Base-by-base conservation (phyloP, 2,329 filamentous ascomycete species). In the Grosmannia serpens region DNA sequence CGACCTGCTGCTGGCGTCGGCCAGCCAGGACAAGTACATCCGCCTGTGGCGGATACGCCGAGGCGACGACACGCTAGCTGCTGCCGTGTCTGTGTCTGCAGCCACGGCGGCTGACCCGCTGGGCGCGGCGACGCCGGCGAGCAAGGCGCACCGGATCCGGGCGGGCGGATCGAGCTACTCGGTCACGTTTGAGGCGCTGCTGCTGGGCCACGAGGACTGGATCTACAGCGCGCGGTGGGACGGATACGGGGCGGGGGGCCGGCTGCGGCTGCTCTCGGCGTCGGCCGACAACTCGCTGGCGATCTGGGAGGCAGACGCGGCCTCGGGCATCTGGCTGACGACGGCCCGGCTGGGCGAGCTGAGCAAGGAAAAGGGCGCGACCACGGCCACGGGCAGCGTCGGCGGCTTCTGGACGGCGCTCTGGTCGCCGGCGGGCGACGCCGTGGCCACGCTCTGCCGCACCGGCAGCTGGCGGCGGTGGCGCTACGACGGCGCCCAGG, bases 181-280 rank as follows among this genome's bases (percentile, higher is more conserved):
- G 8, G 78, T 96, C 58, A 95, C 91, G 0, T 97, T 99, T 64
- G 94, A 99, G 70, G 94, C 94, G 1, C 77, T 99, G 3, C 80
- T 99, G 7, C 81, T 99, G 3, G 94, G 94, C 10, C 94, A 99
- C 68, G 94, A 99, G 69, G 94, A 99, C 67, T 99, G 94, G 94
- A 92, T 99, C 59, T 97, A 96, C 71, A 95, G 88, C 58, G 86
- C 89, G 2, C 77, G 79, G 58, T 96, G 91, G 91, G 80, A 81
- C 49, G 3, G 50, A 8, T 1, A n/a, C 22, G 22, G 75, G 60
- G 82, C 50, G 8, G 9, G 29, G 13, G 35, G 35, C 35, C 11
- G 78, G 60, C 76, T 88, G 15, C 89, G 88, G 64, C 81, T 96
- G 10, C 81, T 99, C 4, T 91, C 92, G 2, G 86, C 92, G 0